phyloP scores from a whole-genome alignment of 2,329 filamentous ascomycete genomes.

The Coniella vitis region DNA sequence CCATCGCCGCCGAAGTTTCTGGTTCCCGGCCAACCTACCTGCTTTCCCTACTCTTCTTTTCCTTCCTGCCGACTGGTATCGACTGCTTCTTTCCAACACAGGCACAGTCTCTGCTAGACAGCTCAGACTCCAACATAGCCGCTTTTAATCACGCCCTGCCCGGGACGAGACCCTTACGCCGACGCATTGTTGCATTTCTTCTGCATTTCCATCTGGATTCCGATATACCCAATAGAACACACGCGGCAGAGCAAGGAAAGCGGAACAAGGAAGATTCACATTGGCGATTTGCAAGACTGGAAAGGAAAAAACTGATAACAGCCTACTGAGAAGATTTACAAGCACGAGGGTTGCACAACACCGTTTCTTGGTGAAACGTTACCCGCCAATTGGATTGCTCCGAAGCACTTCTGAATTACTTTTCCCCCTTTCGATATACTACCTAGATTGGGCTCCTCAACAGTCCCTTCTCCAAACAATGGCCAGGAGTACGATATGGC shows the following conservation, averaged over 20 bases:
- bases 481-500: slow-evolving; percentile 21
- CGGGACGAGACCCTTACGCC: slow-evolving; percentile 3
- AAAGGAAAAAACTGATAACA: not conserved
- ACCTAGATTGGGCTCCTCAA: not conserved
- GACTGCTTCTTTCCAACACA: slow-evolving; percentile 11
- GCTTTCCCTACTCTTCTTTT: slow-evolving; percentile 19
- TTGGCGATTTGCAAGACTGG: no score
- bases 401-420: not conserved
- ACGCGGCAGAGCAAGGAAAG: no score
- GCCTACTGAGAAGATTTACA: no score
- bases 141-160: slow-evolving; percentile 14
- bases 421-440: not conserved
- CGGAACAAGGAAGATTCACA: no score
- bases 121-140: slow-evolving; percentile 14
- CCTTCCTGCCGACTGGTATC: slow-evolving; percentile 16
- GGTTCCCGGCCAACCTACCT: slow-evolving; percentile 5
- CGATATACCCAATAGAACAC: slow-evolving; percentile 12
- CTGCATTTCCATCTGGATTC: slow-evolving; percentile 8
- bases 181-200: slow-evolving; percentile 11
- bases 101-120: slow-evolving; percentile 13
- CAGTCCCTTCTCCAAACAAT: slow-evolving; percentile 13
- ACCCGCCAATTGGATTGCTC: no score
- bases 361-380: no score
- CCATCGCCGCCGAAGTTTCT: slow-evolving; percentile 26
- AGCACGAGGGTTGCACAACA: not conserved